Conservation (phyloP, 2,329 filamentous ascomycete species). For the Escovopsis sp. region DNA sequence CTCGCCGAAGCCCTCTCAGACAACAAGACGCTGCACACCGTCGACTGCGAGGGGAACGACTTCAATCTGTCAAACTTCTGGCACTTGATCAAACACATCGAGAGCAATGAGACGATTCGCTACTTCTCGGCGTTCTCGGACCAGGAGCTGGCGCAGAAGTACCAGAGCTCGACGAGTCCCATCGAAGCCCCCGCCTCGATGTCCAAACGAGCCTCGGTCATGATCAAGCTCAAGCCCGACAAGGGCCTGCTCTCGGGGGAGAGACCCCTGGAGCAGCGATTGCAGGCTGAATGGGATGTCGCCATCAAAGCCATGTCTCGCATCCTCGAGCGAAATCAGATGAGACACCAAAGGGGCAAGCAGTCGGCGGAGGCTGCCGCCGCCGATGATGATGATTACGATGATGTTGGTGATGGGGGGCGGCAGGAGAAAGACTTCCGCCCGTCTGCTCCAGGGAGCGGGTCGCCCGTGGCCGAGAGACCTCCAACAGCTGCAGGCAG, state of each 20-base stretch:
- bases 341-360: slow-evolving; percentile 12
- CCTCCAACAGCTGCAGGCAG: slow-evolving; percentile 11
- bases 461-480: slow-evolving; percentile 19
- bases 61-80: slow-evolving; percentile 37
- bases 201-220: slow-evolving; percentile 19
- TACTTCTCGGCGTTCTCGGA: slow-evolving; percentile 29
- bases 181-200: slow-evolving; percentile 15
- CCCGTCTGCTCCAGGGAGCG: slow-evolving; percentile 21
- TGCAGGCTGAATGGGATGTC: slow-evolving; percentile 26
- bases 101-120: slow-evolving; percentile 27
- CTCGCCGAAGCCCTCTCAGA: slow-evolving; percentile 33
- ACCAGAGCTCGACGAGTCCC: slow-evolving; percentile 15
- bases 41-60: slow-evolving; percentile 41
- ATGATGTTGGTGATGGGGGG: too few relatives aligned
- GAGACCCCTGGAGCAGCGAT: slow-evolving; percentile 20
- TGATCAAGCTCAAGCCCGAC: slow-evolving; percentile 20
- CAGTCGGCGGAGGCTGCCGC: not conserved
- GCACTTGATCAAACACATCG: slow-evolving; percentile 30
- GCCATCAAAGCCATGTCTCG: slow-evolving; percentile 18
- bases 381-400: slow-evolving; percentile 3
- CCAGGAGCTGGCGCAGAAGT: slow-evolving; percentile 19
- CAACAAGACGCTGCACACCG: slow-evolving; percentile 33
- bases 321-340: slow-evolving; percentile 22
- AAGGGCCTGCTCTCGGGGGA: slow-evolving; percentile 12
- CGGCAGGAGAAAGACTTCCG: slow-evolving; percentile 10